phyloP scores from a whole-genome alignment of 1,284 basidiomycete species.

The Irpex sp. region DNA sequence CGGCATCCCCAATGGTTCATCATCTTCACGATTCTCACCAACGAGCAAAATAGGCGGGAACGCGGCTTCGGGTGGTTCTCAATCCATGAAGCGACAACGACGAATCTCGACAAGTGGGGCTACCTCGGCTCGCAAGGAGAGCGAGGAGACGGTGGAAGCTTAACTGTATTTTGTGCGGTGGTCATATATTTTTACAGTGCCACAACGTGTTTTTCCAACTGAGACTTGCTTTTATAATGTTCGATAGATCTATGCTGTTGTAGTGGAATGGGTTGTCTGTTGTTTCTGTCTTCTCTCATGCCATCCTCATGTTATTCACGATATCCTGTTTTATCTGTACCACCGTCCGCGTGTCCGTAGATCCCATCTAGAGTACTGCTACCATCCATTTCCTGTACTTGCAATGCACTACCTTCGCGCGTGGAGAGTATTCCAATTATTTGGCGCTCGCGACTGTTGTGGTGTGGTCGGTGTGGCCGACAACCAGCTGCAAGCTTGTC shows the following conservation, averaged over 20 bases:
- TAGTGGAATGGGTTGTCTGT: slow-evolving; percentile 18
- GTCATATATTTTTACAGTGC: slow-evolving; percentile 3
- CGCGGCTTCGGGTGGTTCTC: slow-evolving; percentile 30
- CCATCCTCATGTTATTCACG: slow-evolving; percentile 14
- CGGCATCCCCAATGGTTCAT: slow-evolving; percentile 43
- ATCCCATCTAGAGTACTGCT: slow-evolving; percentile 12
- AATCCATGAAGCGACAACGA: slow-evolving; percentile 75
- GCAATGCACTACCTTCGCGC: neutral
- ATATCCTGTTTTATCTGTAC: slow-evolving; percentile 23
- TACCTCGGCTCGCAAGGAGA: slow-evolving; percentile 32
- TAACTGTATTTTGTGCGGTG: slow-evolving; percentile 24
- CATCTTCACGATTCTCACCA: slow-evolving; percentile 38
- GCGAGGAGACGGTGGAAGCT: slow-evolving; percentile 28
- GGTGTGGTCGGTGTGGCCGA: neutral
- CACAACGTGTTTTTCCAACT: slow-evolving; percentile 4
- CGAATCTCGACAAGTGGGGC: slow-evolving; percentile 56
- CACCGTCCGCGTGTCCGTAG: slow-evolving; percentile 21
- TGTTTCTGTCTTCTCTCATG: slow-evolving; percentile 17
- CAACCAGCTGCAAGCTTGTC: neutral
- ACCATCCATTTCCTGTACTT: neutral
- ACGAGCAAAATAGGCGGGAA: slow-evolving; percentile 28
- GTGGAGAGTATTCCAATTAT: neutral
- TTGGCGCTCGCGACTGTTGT: neutral
- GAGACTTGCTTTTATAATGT: slow-evolving; percentile 11
- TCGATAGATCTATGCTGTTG: slow-evolving; percentile 12